Base-by-base conservation (phyloP, 768 basidiomycete species). In the Clavulina sp. region DNA sequence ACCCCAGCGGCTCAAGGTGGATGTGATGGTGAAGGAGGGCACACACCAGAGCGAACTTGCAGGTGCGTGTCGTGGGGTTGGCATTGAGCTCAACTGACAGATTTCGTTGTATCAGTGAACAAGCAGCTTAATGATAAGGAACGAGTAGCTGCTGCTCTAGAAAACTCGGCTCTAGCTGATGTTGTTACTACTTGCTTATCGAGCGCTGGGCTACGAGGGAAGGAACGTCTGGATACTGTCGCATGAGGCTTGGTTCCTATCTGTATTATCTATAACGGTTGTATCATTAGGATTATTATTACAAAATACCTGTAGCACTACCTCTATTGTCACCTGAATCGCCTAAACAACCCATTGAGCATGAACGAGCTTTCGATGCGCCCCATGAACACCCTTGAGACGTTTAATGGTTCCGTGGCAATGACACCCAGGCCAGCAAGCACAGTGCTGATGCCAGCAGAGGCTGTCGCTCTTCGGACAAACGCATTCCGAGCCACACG, bases 41-140 rank as follows among this genome's bases (percentile, higher is more conserved):
- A 92, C 87, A 1, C 95, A 99, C 68, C 87, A 96, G 64, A 92
- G 43, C 43, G 43, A 46, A 46, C 13, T 9, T 26, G 43, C 43
- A 9, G 13, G 43, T 46, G 26, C 26, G 43, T 46, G 9, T 9
- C 13, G 13, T 26, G 36, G 13, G 36, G 36, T 21, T 13, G 21
- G 21, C 36, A 13, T 38, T 13, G 13, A 13, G 21, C 21, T 38
- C 36, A n/a, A n/a, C 5, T 21, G n/a, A 26, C 33, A 30, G 52
- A 31, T 38, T 13, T 13, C 36, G 26, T 49, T 34, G 4, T 9
- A 4, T 46, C 57, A 93, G 95, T 99, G 7, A 99, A 97, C 67
- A 96, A 96, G 64, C 95, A 99, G 61, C 72, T 99, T 31, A 99
- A 99, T 60, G 95, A 99, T 68, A 99, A 99, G 66, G 95, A 99